These are phyloP conservation scores for Malus sylvestris DNA, from an alignment of 306 rosid genomes.

Conservation along the genomic window DNA sequence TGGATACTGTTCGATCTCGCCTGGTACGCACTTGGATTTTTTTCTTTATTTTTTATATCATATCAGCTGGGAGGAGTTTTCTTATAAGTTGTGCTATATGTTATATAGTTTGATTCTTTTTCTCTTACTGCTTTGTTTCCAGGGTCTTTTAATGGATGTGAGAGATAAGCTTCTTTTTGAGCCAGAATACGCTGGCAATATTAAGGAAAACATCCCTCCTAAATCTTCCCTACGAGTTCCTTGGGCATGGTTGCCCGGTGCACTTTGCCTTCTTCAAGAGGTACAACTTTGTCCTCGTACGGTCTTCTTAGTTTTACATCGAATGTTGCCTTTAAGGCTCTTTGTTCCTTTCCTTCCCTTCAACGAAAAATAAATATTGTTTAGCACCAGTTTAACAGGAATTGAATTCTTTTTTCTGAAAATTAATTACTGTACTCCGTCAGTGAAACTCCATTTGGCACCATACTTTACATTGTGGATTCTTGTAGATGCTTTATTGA, in stretches of 20 bases:
- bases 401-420: slow-evolving; percentile 9
- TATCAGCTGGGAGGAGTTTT: background rate
- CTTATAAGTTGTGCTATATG: background rate
- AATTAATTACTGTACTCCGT: background rate
- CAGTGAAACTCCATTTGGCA: background rate
- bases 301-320: background rate
- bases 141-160: slow-evolving; percentile 89
- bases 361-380: background rate
- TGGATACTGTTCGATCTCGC: slow-evolving; percentile 68
- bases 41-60: background rate
- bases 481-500: background rate
- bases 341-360: background rate
- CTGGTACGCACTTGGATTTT: slow-evolving; percentile 38
- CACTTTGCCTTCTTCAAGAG: slow-evolving; percentile 97
- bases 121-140: slow-evolving; percentile 17
- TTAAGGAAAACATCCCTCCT: slow-evolving; percentile 76
- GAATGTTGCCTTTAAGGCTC: background rate
- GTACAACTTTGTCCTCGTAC: slow-evolving; percentile 25
- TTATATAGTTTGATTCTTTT: background rate
- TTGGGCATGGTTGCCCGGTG: slow-evolving; percentile 90
- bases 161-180: slow-evolving; percentile 98
- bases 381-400: background rate
- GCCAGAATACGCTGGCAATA: slow-evolving; percentile 83
- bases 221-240: slow-evolving; percentile 70
- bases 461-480: background rate